Conservation (phyloP, 495 filamentous ascomycete genomes). For the Parmelia sp. region DNA sequence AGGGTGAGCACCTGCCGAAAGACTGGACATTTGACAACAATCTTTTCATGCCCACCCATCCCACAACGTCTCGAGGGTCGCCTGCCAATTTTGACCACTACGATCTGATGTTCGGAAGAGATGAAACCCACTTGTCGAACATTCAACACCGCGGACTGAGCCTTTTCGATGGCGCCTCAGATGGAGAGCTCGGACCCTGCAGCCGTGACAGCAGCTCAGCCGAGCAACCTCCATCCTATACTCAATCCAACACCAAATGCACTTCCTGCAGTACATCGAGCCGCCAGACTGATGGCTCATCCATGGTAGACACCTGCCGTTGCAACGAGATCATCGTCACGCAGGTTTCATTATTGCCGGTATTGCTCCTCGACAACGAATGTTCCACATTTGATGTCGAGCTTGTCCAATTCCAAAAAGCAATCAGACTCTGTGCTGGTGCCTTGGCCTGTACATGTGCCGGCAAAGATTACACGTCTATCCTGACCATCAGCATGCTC, state of each 20-base stretch:
- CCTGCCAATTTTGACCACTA: background rate
- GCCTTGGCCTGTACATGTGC: background rate
- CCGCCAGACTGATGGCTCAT: background rate
- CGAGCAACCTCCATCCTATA: background rate
- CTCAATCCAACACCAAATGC: background rate
- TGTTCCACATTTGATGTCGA: background rate
- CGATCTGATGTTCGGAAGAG: background rate
- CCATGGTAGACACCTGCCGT: background rate
- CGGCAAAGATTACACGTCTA: background rate
- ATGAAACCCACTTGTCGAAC: background rate
- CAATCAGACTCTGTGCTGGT: background rate
- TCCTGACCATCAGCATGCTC: conserved; percentile 1
- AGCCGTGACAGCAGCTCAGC: background rate
- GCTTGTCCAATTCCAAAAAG: background rate
- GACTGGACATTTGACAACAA: background rate
- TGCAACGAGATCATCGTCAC: background rate
- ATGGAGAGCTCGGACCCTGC: background rate
- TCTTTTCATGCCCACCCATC: background rate
- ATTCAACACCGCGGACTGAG: background rate
- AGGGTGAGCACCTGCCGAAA: background rate
- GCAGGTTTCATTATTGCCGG: background rate
- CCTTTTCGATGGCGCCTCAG: background rate
- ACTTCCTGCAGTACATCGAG: background rate
- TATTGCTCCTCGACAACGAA: background rate
- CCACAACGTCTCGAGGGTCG: background rate